phyloP scores from a whole-genome alignment of 768 basidiomycete genomes.

The Xerocomus spinulosus region DNA sequence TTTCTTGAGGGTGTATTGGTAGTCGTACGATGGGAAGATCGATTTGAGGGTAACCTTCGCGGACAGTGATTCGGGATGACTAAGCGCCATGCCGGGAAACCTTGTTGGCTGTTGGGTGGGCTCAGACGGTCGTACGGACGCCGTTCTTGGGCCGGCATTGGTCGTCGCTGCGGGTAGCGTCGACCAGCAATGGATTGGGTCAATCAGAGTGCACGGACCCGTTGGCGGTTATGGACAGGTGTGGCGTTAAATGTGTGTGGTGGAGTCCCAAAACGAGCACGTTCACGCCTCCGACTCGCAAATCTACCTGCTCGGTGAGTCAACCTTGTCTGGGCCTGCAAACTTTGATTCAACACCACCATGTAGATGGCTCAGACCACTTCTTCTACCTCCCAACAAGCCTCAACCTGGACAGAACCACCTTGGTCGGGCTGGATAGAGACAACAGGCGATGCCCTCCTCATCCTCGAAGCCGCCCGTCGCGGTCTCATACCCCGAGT shows the following conservation, averaged over 20 bases:
- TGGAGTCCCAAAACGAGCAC: conserved; percentile 31
- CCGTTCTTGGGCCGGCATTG: neutral
- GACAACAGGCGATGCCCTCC: conserved; percentile 91
- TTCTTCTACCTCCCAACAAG: conserved; percentile 27
- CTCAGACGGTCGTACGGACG: neutral
- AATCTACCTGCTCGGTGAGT: conserved; percentile 63
- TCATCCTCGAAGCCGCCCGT: conserved; percentile 92
- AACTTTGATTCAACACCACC: conserved; percentile 39
- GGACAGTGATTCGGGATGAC: conserved; percentile 28
- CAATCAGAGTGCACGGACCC: conserved; percentile 24
- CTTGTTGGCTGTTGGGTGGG: conserved; percentile 6
- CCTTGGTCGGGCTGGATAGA: conserved; percentile 96
- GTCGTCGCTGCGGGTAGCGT: neutral
- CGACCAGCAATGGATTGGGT: neutral
- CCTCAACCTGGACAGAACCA: conserved; percentile 72
- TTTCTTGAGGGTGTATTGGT: too few species aligned
- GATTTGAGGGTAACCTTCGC: conserved; percentile 19
- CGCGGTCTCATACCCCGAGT: conserved; percentile 89
- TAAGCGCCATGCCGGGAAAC: conserved; percentile 28
- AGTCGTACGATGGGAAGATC: neutral
- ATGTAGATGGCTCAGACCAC: conserved; percentile 30
- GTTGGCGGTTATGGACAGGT: conserved; percentile 26
- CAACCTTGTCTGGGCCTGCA: conserved; percentile 54
- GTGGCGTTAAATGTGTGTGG: conserved; percentile 30
- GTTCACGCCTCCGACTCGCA: conserved; percentile 51